Base-by-base conservation (phyloP, 768 basidiomycete species). In the Boletus rufocinnamomeus region DNA sequence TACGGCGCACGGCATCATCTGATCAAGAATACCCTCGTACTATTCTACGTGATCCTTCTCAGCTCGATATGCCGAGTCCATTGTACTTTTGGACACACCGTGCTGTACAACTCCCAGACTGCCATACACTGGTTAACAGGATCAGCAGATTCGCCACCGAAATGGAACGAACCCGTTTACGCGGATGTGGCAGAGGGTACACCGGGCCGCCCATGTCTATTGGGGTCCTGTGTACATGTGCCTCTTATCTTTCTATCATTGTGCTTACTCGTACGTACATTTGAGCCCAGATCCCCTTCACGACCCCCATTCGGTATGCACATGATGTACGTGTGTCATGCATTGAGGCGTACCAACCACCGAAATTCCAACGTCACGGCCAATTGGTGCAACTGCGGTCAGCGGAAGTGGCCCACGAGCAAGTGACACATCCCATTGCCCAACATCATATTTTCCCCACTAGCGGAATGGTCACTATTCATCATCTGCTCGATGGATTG, bases 181-280 rank as follows among this genome's bases (percentile, higher is more conserved):
- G 50, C 53, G 21, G 52, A 51, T 49, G 63, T 46, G 60, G 67
- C 58, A 59, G 50, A 68, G 66, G 58, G 57, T 13, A 51, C 41
- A 35, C n/a, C 32, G 17, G 8, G 35, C 41, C 47, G 52, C 60
- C 47, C 63, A 52, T 38, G 19, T 40, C n/a, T 66, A 41, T 40
- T 21, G 66, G 67, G 66, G 63, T 66, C 64, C 57, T 28, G 40
- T 48, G 40, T 38, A 21, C 66, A 59, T 58, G 63, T 56, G 52
- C 46, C 30, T 35, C 54, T 66, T 69, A 63, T 66, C 64, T 48
- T 28, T 51, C 25, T 45, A 44, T 43, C 48, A 37, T 49, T 34
- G 41, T 37, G 37, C 32, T 51, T 9, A 17, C 7, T 46, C 54
- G 35, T 69, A 68, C 62, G 65, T 67, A 66, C 56, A 40, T 52